Conservation (phyloP, 23 red algal species). For the Gracilaria gracilis region DNA sequence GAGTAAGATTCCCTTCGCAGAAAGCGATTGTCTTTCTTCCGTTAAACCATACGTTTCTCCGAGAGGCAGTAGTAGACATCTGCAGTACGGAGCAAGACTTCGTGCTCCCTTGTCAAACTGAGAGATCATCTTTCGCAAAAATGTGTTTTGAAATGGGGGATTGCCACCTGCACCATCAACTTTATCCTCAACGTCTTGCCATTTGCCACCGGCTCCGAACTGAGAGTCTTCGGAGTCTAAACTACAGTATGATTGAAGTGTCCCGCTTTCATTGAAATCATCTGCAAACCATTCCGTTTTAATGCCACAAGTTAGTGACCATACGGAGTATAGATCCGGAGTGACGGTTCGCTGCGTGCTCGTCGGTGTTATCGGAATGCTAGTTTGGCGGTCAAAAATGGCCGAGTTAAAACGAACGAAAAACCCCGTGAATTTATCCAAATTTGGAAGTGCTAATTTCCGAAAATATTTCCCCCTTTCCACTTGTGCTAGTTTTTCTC, state of each 20-base stretch:
- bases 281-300: conserved; percentile 32
- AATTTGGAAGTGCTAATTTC: too few species aligned
- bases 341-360: neutral
- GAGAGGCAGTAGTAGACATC: conserved; percentile 21
- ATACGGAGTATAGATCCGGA: conserved; percentile 40
- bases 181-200: conserved; percentile 23
- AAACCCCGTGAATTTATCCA: too few species aligned
- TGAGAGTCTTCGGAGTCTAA: neutral
- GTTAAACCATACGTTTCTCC: neutral
- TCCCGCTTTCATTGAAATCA: conserved; percentile 39
- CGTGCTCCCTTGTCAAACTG: conserved; percentile 40
- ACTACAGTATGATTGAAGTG: conserved; percentile 3
- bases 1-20: neutral
- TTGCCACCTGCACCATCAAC: conserved; percentile 46
- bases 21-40: neutral
- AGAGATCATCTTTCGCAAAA: neutral
- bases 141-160: conserved; percentile 19
- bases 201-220: conserved; percentile 31
- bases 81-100: conserved; percentile 15
- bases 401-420: too few species aligned
- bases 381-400: too few species aligned
- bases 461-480: too few species aligned
- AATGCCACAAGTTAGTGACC: neutral
- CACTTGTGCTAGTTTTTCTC: too few species aligned
- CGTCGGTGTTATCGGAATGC: too few species aligned